phyloP scores from a whole-genome alignment of 2,329 filamentous ascomycete genomes.

The Ceratocystis variospora region DNA sequence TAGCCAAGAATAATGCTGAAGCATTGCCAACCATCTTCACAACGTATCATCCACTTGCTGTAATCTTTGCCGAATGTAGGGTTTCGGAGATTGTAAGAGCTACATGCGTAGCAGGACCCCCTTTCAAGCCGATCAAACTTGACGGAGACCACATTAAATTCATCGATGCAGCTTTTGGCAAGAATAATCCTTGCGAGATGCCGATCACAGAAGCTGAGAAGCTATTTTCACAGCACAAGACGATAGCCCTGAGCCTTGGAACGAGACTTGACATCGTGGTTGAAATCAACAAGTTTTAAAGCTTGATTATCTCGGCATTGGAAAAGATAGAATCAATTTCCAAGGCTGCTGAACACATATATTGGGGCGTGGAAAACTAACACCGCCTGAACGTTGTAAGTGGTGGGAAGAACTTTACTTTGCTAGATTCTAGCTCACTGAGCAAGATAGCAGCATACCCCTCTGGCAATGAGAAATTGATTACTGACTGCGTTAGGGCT shows the following conservation, averaged over 20 bases:
- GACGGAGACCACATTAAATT: conserved; percentile 24
- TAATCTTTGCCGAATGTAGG: conserved; percentile 20
- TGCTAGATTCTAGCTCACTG: conserved; percentile 23
- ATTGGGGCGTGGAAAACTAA: conserved; percentile 21
- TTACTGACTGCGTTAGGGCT: not conserved
- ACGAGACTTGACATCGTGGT: conserved; percentile 23
- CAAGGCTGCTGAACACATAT: conserved; percentile 11
- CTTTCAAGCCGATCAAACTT: conserved; percentile 25
- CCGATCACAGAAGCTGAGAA: conserved; percentile 24
- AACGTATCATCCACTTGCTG: conserved; percentile 23
- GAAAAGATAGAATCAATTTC: not conserved
- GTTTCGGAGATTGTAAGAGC: conserved; percentile 26
- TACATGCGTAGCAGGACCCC: conserved; percentile 24
- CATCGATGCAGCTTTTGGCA: conserved; percentile 25
- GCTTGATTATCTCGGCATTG: not conserved
- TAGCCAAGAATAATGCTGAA: not conserved
- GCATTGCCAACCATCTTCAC: conserved; percentile 22
- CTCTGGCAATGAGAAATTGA: not conserved
- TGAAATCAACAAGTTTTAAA: conserved; percentile 18
- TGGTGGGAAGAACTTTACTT: conserved; percentile 10
- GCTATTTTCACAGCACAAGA: conserved; percentile 21
- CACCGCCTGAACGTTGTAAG: conserved; percentile 23
- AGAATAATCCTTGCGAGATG: conserved; percentile 26
- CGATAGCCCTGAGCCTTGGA: conserved; percentile 23
- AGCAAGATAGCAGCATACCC: conserved; percentile 22